These are phyloP conservation scores for Chaetomiaceae sp. DNA, from an alignment of 2,329 filamentous ascomycete genomes.

Conservation along the genomic window DNA sequence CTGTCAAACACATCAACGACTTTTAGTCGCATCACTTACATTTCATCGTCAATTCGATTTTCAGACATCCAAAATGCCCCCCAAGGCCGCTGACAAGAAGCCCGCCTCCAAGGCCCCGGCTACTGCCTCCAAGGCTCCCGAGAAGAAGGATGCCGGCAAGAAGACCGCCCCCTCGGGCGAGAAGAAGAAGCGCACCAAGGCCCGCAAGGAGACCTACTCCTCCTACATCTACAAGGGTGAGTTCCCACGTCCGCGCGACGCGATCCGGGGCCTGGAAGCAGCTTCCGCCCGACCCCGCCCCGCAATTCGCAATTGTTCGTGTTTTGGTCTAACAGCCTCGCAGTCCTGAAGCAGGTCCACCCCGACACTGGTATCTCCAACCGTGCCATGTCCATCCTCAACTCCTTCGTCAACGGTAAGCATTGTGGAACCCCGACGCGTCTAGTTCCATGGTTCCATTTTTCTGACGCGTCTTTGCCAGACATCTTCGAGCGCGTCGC, in stretches of 20 bases:
- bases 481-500: conserved; percentile 99
- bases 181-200: conserved; percentile 99
- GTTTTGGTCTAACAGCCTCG: conserved; percentile 5
- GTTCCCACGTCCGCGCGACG: conserved; percentile 29
- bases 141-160: conserved; percentile 99
- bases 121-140: conserved; percentile 62
- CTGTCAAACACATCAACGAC: conserved; percentile 23
- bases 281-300: neutral
- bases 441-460: neutral
- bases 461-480: conserved; percentile 36
- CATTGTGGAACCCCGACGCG: neutral
- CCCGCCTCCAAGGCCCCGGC: conserved; percentile 94
- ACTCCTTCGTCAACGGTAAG: conserved; percentile 98
- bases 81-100: conserved; percentile 97
- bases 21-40: conserved; percentile 25
- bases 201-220: conserved; percentile 99
- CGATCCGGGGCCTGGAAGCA: neutral
- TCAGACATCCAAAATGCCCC: conserved; percentile 71
- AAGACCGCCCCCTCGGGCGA: conserved; percentile 95
- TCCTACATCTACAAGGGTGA: conserved; percentile 99
- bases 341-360: conserved; percentile 99
- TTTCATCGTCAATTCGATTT: conserved; percentile 23
- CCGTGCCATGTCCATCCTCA: conserved; percentile 98
- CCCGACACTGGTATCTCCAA: conserved; percentile 99
- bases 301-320: no score